phyloP scores from a whole-genome alignment of 192 early-diverging fungal genomes.

The Coemansia asiatica region DNA sequence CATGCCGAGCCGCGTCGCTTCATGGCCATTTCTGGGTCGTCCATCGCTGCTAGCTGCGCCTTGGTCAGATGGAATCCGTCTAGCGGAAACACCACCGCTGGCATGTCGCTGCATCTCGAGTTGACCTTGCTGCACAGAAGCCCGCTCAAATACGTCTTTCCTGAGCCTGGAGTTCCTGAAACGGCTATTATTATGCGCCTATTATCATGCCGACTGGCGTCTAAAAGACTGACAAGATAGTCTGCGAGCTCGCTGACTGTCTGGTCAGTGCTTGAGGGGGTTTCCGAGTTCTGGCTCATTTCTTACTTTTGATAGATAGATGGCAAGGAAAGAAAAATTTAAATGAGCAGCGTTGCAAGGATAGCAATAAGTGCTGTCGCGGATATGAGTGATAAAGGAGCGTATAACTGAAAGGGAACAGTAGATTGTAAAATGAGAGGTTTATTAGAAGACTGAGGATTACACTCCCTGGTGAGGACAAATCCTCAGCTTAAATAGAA shows the following conservation, averaged over 20 bases:
- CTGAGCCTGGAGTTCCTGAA: constrained; percentile 31
- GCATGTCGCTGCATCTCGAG: neutral
- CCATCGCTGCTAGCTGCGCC: constrained; percentile 7
- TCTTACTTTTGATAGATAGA: too few species aligned
- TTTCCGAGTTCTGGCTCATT: neutral
- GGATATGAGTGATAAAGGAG: too few species aligned
- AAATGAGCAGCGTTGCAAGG: too few species aligned
- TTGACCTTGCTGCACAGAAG: constrained; percentile 17
- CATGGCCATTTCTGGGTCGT: constrained; percentile 47
- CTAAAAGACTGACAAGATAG: neutral
- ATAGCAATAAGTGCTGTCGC: too few species aligned
- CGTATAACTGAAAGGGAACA: too few species aligned
- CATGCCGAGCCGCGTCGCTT: constrained; percentile 57
- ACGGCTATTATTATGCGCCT: constrained; percentile 32
- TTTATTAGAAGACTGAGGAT: too few species aligned
- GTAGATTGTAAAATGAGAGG: too few species aligned
- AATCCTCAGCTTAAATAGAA: too few species aligned
- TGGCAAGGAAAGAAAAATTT: too few species aligned
- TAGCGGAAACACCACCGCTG: constrained; percentile 55
- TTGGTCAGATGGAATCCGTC: constrained; percentile 61
- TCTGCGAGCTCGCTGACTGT: neutral
- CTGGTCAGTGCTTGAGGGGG: neutral
- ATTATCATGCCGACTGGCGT: neutral
- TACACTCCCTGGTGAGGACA: too few species aligned
- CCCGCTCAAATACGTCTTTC: constrained; percentile 38